A percentile compares a stretch with the other conserved stretches of the same genome.
phyloP scores from a whole-genome alignment of 78 protist genomes.

The Guillardia theta region DNA sequence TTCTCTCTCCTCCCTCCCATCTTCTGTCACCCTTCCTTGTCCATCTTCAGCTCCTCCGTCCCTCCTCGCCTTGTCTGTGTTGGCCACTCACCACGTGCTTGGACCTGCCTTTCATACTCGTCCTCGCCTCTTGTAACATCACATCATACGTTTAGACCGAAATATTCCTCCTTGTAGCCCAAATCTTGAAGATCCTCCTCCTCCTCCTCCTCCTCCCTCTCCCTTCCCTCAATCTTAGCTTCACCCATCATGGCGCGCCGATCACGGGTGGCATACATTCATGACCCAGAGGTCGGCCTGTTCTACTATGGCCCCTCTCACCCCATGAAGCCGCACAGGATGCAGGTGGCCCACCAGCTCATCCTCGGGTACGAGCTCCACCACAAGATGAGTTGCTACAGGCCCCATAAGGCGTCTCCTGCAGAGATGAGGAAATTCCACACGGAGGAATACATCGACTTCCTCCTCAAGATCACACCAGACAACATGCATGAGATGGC shows the following conservation, averaged over 20 bases:
- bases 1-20: not conserved
- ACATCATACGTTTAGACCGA: no score
- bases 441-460: constrained; percentile 93
- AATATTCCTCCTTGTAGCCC: no score
- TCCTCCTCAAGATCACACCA: constrained; percentile 80
- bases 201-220: no score
- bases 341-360: constrained; percentile 90
- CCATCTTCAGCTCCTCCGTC: not conserved
- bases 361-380: constrained; percentile 90
- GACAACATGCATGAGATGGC: constrained; percentile 69
- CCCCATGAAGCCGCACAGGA: constrained; percentile 98
- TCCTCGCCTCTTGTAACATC: no score
- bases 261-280: not conserved
- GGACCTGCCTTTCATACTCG: no score
- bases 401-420: constrained; percentile 74
- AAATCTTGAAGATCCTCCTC: no score
- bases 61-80: not conserved
- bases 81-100: no score
- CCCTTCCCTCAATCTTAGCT: no score
- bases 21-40: not conserved
- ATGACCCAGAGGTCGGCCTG: not conserved
- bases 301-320: constrained; percentile 79
- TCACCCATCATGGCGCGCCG: no score
- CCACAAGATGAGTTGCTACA: constrained; percentile 75
- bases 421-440: constrained; percentile 91